Evolutionary conservation across 805 yeast species (phyloP), one percentile per base, ranked within the genome.

Genomic region (Candida sanyiensis): DNA sequence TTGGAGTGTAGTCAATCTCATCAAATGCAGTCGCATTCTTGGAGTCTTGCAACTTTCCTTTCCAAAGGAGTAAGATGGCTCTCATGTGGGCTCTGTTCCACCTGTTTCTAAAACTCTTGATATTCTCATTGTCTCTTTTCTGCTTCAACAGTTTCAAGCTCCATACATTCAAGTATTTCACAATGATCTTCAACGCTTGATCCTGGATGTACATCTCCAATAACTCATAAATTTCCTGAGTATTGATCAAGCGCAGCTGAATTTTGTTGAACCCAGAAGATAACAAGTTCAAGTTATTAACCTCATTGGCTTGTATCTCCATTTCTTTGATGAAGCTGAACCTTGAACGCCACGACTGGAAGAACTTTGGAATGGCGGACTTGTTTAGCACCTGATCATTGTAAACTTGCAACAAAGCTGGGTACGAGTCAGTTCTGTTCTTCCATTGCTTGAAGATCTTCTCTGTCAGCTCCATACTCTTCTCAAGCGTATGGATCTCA

Each of bases 1-100:
- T 45, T 18, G 59, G 58, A 7, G 59, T 49, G 11, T 51, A 54
- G 13, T 49, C 51, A 7, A 44, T 42, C 3, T 38, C 48, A 9
- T 35, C 28, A 11, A 35, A 50, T 13, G 30, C 40, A 9, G 22
- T 39, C 13, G 16, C 12, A 18, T 33, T 17, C 28, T 17, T 19
- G 24, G 18, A 22, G n/a, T 24, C 25, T 15, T 20, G 46, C 37
- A 39, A 37, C 32, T 46, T 56, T 4, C 49, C 54, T 31, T 50
- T 59, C 71, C 71, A 66, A 15, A 66, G 38, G 6, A 49, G 28
- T 16, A 66, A 30, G 5, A 65, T 38, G 0, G 66, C 69, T 36
- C 70, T 46, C 19, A 63, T 40, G 19, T 51, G 59, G 1, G 70
- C 70, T 33, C 70, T 54, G 38, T 58, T 52, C 70, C 70, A 66